phyloP scores from a whole-genome alignment of 1,139 yeast species.

The Geotrichum phurueaensis region DNA sequence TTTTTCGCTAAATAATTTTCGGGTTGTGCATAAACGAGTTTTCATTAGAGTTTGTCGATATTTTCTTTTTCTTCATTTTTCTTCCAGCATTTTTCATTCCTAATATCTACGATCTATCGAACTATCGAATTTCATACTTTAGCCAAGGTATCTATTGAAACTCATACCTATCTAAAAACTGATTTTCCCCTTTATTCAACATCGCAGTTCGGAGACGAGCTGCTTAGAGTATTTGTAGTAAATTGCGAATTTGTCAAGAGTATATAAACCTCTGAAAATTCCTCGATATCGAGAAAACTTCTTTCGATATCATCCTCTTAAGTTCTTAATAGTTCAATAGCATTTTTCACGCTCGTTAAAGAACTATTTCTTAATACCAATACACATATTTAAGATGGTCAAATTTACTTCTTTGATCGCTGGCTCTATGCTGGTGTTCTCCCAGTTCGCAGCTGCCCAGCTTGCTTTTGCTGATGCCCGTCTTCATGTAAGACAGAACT shows the following conservation, averaged over 20 bases:
- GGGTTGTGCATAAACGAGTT: neutral
- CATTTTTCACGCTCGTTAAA: neutral
- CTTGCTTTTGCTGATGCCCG: slow-evolving; percentile 12
- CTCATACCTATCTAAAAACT: neutral
- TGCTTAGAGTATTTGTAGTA: too few relatives aligned
- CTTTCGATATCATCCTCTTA: neutral
- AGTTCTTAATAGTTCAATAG: neutral
- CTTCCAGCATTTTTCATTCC: neutral
- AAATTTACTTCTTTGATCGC: slow-evolving; percentile 11
- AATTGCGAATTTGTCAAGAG: too few relatives aligned
- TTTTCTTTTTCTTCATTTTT: neutral
- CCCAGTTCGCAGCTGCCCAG: slow-evolving; percentile 16
- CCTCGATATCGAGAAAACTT: too few relatives aligned
- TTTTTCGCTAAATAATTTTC: too few relatives aligned
- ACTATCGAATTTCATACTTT: neutral
- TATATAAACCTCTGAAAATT: too few relatives aligned
- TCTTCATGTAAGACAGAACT: slow-evolving; percentile 7
- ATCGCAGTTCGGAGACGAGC: too few relatives aligned
- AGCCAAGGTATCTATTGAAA: neutral
- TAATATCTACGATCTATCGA: neutral
- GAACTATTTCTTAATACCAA: neutral
- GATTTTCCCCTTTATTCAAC: too few relatives aligned
- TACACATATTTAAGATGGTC: slow-evolving; percentile 7
- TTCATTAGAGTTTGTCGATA: neutral
- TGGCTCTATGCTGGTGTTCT: slow-evolving; percentile 10